Evolutionary conservation across 2,329 filamentous ascomycete genomes (phyloP), one percentile per base, ranked within the genome.

Genomic region (Apiospora koreana): DNA sequence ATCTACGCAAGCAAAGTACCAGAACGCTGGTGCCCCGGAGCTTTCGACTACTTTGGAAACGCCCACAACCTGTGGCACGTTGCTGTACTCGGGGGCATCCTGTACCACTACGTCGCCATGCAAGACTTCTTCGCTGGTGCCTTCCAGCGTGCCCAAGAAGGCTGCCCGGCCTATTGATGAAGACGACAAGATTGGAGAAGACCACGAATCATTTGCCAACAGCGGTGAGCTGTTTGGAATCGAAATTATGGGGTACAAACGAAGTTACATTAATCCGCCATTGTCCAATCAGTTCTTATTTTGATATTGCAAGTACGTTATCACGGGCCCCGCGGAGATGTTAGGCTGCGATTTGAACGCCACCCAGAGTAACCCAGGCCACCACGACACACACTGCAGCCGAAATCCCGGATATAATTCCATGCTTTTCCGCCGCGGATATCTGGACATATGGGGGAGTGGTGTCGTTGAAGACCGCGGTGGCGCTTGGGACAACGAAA

Each of bases 81-180:
- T 69, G 96, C 96, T 9, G 96, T 99, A 14, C 85, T 99, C 38
- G 94, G 95, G 21, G 96, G 96, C 14, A 99, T 99, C 70, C 82
- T 98, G n/a, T 98, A 97, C 80, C 96, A 99, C 81, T 99, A 98
- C 82, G 87, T 88, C 28, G 96, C 96, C 23, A 98, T 99, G 95
- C 93, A 98, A 81, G 89, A 94, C 69, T 96, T 99, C 81, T 99
- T 99, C 78, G 87, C 92, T 5, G 88, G 87, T 50, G 93, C 93
- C 14, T 95, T 95, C 81, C 82, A 86, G 74, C 87, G 92, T 71
- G 92, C 92, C 2, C 79, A 90, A 78, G 86, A 82, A 65, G 87
- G 86, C n/a, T 90, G 88, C 77, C 85, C 87, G 25, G 79, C 83
- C 1, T 68, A 68, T 31, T 68, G 54, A 62, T 10, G 31, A 62